Evolutionary conservation across 2,329 filamentous ascomycete species (phyloP).

Genomic region (Fusarium graminum): DNA sequence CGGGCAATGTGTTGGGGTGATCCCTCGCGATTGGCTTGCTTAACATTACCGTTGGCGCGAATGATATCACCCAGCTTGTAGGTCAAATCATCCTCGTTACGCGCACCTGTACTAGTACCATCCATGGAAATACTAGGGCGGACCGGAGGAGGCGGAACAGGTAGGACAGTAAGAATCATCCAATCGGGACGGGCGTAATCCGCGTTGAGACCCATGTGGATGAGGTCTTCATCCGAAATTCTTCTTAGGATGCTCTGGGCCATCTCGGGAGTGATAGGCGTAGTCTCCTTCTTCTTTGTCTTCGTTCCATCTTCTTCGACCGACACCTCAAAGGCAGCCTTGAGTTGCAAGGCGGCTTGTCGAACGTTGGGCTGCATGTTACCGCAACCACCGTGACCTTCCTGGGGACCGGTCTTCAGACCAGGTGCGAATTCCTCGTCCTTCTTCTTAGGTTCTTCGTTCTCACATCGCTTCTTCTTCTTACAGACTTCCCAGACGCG

Average conservation of each 20-base stretch:
- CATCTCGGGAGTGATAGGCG: conserved; percentile 83
- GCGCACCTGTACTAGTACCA: conserved; percentile 89
- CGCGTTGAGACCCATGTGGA: conserved; percentile 89
- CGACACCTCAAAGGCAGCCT: conserved; percentile 75
- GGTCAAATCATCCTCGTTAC: conserved; percentile 98
- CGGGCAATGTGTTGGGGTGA: conserved; percentile 90
- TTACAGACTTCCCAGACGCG: conserved; percentile 93
- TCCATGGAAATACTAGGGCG: conserved; percentile 98
- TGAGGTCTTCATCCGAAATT: conserved; percentile 84
- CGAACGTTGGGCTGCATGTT: conserved; percentile 91
- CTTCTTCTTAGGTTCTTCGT: conserved; percentile 77
- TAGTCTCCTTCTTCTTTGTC: conserved; percentile 80
- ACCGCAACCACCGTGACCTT: conserved; percentile 89
- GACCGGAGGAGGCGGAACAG: conserved; percentile 94
- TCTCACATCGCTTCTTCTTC: conserved; percentile 86
- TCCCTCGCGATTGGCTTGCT: conserved; percentile 89
- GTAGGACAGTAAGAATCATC: conserved; percentile 96
- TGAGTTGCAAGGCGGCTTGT: conserved; percentile 86
- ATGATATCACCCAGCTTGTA: conserved; percentile 99
- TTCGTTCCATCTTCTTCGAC: conserved; percentile 76
- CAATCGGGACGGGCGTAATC: conserved; percentile 97
- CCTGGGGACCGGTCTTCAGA: conserved; percentile 64
- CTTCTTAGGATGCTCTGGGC: conserved; percentile 88
- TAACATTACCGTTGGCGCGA: conserved; percentile 94
- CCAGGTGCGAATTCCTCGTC: conserved; percentile 75